phyloP scores from a whole-genome alignment of 2,329 filamentous ascomycete species.

The Paecilomyces formosus region DNA sequence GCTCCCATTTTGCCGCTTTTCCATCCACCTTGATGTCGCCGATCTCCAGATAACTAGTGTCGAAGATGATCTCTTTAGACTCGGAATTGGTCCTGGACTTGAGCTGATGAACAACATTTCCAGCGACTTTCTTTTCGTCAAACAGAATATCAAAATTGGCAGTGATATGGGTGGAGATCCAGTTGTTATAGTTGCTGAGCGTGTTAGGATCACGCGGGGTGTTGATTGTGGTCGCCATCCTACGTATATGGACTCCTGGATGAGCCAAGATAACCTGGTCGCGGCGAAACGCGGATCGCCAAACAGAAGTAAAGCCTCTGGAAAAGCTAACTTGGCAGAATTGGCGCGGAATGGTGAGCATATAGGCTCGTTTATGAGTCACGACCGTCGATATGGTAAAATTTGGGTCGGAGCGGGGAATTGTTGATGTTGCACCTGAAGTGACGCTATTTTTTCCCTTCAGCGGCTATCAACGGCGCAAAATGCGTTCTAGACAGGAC shows the following conservation, averaged over 20 bases:
- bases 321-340: not conserved
- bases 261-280: not conserved
- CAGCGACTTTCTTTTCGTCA: slow-evolving; percentile 65
- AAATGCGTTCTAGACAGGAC: not conserved
- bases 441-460: not conserved
- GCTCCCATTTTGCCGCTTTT: slow-evolving; percentile 57
- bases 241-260: slow-evolving; percentile 15
- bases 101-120: slow-evolving; percentile 68
- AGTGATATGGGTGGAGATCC: slow-evolving; percentile 74
- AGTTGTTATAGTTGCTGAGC: slow-evolving; percentile 82
- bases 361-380: not conserved
- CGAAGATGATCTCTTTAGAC: slow-evolving; percentile 72
- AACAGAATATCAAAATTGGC: slow-evolving; percentile 81
- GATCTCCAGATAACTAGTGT: slow-evolving; percentile 78
- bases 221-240: slow-evolving; percentile 33
- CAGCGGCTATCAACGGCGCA: not conserved
- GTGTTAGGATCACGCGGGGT: slow-evolving; percentile 75
- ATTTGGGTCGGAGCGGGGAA: not conserved
- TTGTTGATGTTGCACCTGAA: not conserved
- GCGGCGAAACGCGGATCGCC: not conserved
- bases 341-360: not conserved
- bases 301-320: not conserved
- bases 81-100: slow-evolving; percentile 67
- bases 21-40: slow-evolving; percentile 63
- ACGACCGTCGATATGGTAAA: not conserved